Percentiles rank a stretch among this genome's conserved stretches.
These are phyloP conservation scores for Syncephalastrum monosporum DNA, from an alignment of 371 early-diverging fungal species.

Conservation along the genomic window DNA sequence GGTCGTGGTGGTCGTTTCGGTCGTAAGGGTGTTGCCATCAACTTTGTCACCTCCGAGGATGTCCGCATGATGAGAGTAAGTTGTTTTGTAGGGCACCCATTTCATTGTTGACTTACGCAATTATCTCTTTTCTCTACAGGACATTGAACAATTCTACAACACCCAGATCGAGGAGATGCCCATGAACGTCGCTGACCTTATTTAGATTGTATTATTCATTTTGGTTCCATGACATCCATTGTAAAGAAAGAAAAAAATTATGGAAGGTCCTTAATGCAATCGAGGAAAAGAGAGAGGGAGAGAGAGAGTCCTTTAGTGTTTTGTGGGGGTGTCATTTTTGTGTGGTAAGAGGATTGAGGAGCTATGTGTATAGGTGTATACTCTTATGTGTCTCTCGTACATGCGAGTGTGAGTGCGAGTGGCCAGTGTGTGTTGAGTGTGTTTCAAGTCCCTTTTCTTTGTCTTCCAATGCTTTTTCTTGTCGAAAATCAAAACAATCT, in stretches of 20 bases:
- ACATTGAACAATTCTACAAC: slow-evolving; percentile 96
- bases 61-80: slow-evolving; percentile 76
- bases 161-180: slow-evolving; percentile 98
- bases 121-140: slow-evolving; percentile 11
- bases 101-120: slow-evolving; percentile 15
- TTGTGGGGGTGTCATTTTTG: background rate
- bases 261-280: slow-evolving; percentile 3
- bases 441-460: no score
- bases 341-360: background rate
- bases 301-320: slow-evolving; percentile 2
- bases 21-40: slow-evolving; percentile 99
- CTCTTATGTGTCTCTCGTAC: no score
- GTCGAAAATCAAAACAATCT: no score
- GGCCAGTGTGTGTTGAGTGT: no score
- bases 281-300: no score
- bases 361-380: no score
- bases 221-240: slow-evolving; percentile 8
- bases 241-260: slow-evolving; percentile 7
- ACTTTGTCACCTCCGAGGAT: slow-evolving; percentile 97
- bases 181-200: slow-evolving; percentile 82
- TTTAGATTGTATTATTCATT: slow-evolving; percentile 46
- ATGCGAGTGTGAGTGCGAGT: no score
- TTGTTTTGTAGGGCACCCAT: background rate
- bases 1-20: slow-evolving; percentile 99
- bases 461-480: no score